Evolutionary conservation across 1,284 basidiomycete genomes (phyloP), one percentile per base, ranked within the genome.

Genomic region (Ceratobasidium sp.): DNA sequence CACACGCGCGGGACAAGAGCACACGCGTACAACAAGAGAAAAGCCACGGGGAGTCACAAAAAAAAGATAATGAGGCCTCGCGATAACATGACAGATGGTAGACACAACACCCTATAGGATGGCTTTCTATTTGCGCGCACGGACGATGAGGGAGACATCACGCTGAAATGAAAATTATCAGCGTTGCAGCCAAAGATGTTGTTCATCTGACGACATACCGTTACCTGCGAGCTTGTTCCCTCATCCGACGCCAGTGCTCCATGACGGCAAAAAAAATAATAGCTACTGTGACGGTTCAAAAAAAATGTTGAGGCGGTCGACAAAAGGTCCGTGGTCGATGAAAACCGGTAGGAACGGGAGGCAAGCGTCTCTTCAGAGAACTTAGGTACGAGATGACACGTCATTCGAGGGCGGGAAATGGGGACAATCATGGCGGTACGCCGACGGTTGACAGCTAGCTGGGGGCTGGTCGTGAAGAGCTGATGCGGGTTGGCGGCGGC

Each of bases 201-300:
- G 35, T 38, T 11, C 35, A 4, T 4, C 11, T 11, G 35, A 38
- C 35, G 35, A n/a, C n/a, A n/a, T n/a, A n/a, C n/a, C n/a, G n/a
- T n/a, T n/a, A n/a, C n/a, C n/a, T n/a, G n/a, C n/a, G n/a, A n/a
- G n/a, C n/a, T 38, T 38, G 35, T 5, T 38, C 6, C 35, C 11
- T 11, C 35, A 38, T 4, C 18, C 41, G 55, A 1, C 41, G 30
- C 66, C 66, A 70, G n/a, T 70, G 66, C 11, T 58, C 41, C 43
- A 49, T 47, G 21, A 70, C 38, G 8, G 38, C 13, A 16, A 58
- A 58, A n/a, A 8, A 49, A 11, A 43, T 57, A 70, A 28, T 70
- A 41, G 9, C 21, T 32, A 13, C 23, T 44, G 54, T 70, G n/a
- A 2, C 16, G 26, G 26, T 57, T 57, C 2, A 70, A 21, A 32